Evolutionary conservation across 441 rosid genomes (phyloP).

Genomic region (Eruca vesicaria): DNA sequence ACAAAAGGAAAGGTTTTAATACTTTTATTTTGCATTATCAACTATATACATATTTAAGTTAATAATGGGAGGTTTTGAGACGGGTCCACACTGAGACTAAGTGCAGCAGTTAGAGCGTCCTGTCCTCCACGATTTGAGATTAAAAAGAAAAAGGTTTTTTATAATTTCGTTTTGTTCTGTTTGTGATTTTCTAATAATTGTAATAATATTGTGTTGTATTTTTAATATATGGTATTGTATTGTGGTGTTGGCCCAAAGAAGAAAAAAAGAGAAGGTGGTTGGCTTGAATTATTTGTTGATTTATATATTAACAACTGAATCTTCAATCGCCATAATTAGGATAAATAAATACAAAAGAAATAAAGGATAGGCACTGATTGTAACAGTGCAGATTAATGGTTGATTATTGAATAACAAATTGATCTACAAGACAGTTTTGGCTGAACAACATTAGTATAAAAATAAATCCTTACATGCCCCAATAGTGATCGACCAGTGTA

Average conservation of each 20-base stretch:
- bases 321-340: background rate
- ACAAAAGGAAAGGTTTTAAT: background rate
- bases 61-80: slow-evolving; percentile 32
- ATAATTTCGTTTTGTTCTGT: slow-evolving; percentile 9
- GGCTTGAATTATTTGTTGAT: background rate
- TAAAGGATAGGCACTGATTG: background rate
- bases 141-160: background rate
- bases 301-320: background rate
- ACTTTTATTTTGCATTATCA: background rate
- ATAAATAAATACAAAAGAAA: background rate
- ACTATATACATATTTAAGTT: background rate
- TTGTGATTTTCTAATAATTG: slow-evolving; percentile 18
- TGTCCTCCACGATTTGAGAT: slow-evolving; percentile 33
- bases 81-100: slow-evolving; percentile 33
- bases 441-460: background rate
- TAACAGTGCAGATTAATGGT: background rate
- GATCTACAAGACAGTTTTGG: background rate
- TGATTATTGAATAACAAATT: background rate
- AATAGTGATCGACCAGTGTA: background rate
- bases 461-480: background rate
- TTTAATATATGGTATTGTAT: slow-evolving; percentile 14
- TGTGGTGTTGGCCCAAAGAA: slow-evolving; percentile 11
- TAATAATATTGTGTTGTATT: slow-evolving; percentile 7
- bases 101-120: slow-evolving; percentile 37
- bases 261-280: background rate